These are phyloP conservation scores for Ceratonia siliqua DNA, from an alignment of 306 rosid genomes.

Conservation along the genomic window DNA sequence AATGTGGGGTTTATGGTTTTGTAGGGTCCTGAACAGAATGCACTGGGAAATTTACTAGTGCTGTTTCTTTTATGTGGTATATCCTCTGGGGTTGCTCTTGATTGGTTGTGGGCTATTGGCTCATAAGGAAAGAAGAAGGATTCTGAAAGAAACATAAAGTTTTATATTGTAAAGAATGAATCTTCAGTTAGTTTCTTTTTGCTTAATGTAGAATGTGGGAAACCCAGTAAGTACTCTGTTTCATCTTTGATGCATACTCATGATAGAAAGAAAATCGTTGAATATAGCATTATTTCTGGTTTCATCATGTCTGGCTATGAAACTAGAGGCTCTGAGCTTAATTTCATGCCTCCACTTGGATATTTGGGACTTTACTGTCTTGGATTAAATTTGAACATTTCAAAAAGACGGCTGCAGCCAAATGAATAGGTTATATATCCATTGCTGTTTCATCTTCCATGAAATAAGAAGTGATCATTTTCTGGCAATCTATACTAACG, in stretches of 20 bases:
- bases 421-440: too few relatives aligned
- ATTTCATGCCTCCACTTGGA: background rate
- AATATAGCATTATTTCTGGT: background rate
- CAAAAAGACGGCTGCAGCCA: background rate
- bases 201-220: background rate
- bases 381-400: too few relatives aligned
- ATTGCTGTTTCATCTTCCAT: too few relatives aligned
- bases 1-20: conserved; percentile 2
- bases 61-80: conserved; percentile 48
- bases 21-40: conserved; percentile 76
- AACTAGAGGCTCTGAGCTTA: background rate
- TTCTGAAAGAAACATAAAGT: background rate
- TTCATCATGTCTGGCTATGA: background rate
- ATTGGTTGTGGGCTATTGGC: conserved; percentile 72
- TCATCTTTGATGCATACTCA: background rate
- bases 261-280: background rate
- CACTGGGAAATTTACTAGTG: conserved; percentile 63
- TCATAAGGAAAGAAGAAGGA: conserved; percentile 40
- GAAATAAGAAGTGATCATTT: too few relatives aligned
- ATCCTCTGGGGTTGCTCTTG: conserved; percentile 56
- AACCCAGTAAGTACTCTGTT: background rate
- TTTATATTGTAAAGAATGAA: background rate
- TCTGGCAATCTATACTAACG: too few relatives aligned
- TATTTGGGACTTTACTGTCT: background rate
- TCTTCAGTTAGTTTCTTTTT: background rate